Evolutionary conservation across 108 stramenopile genomes (phyloP).

Genomic region (Skeletonema potamos): DNA sequence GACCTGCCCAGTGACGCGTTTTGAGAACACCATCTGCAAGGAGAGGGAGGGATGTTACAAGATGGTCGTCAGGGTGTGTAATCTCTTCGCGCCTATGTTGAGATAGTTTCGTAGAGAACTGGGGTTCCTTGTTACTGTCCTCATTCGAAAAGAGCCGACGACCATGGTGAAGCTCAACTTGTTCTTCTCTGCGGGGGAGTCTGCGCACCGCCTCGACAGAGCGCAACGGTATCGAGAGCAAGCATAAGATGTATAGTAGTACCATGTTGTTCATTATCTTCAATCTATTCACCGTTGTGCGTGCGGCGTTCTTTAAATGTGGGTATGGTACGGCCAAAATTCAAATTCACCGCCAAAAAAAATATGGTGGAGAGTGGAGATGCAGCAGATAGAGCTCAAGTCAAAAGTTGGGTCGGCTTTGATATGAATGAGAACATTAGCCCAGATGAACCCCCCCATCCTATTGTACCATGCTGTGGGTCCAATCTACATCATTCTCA

Average conservation of each 20-base stretch:
- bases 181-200: constrained; percentile 10
- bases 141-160: constrained; percentile 27
- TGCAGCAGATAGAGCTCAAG: too few relatives aligned
- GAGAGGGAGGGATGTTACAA: constrained; percentile 64
- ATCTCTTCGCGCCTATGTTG: constrained; percentile 7
- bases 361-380: too few relatives aligned
- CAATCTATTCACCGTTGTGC: too few relatives aligned
- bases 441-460: neutral
- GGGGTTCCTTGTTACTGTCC: neutral
- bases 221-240: neutral
- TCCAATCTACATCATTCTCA: constrained; percentile 38
- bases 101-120: constrained; percentile 5
- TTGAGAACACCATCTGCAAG: constrained; percentile 38
- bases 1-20: constrained; percentile 75
- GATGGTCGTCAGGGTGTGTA: constrained; percentile 57
- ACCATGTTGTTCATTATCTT: neutral
- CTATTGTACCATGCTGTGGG: neutral
- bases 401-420: too few relatives aligned
- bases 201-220: constrained; percentile 28
- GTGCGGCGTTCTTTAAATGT: too few relatives aligned
- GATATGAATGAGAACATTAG: neutral
- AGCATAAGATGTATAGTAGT: neutral
- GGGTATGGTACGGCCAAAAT: too few relatives aligned
- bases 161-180: constrained; percentile 1
- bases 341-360: too few relatives aligned